Evolutionary conservation across 768 basidiomycete genomes (phyloP).

Genomic region (Podaxis pistillaris): DNA sequence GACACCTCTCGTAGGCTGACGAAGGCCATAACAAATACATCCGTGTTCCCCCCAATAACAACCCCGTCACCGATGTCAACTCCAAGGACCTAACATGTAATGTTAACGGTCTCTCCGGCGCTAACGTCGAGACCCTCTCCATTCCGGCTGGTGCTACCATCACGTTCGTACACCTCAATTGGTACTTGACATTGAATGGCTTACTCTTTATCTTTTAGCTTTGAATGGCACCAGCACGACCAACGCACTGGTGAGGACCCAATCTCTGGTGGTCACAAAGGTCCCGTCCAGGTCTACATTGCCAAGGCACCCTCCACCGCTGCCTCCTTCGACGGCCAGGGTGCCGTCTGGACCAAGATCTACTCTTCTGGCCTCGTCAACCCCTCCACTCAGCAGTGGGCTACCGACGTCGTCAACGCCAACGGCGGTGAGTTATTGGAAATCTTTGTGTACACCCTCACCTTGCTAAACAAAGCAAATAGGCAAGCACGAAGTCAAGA

Average conservation of each 20-base stretch:
- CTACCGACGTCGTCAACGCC: conserved; percentile 49
- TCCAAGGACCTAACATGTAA: conserved; percentile 53
- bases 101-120: conserved; percentile 39
- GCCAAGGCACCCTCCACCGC: conserved; percentile 43
- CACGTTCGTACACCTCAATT: conserved; percentile 27
- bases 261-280: conserved; percentile 50
- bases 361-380: conserved; percentile 18
- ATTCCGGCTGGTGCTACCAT: conserved; percentile 45
- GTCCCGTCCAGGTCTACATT: conserved; percentile 48
- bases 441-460: background rate
- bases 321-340: conserved; percentile 35
- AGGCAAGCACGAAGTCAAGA: conserved; percentile 41
- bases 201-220: conserved; percentile 24
- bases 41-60: conserved; percentile 51
- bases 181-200: conserved; percentile 7
- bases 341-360: conserved; percentile 54
- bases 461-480: conserved; percentile 12
- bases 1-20: conserved; percentile 32
- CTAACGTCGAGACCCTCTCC: conserved; percentile 34
- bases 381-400: conserved; percentile 39
- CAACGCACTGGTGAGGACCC: conserved; percentile 53
- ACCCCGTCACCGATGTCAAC: conserved; percentile 54
- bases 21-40: conserved; percentile 44
- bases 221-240: conserved; percentile 56
- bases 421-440: conserved; percentile 31